Evolutionary conservation across 192 early-diverging fungal species (phyloP).

Genomic region (Umbelopsis sp.): DNA sequence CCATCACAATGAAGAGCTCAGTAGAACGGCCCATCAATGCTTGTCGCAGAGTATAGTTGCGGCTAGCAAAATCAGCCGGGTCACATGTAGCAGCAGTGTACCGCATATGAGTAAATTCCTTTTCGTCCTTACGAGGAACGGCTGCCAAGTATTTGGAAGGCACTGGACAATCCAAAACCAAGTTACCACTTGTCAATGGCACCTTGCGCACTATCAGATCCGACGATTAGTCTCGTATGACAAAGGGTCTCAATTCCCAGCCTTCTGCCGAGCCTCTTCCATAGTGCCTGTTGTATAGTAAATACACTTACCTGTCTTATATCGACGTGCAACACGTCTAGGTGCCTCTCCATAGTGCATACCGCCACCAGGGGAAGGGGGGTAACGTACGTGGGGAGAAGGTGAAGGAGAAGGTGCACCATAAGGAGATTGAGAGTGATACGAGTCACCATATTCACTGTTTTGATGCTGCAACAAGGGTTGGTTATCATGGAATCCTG

Average conservation of each 20-base stretch:
- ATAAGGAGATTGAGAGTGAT: constrained; percentile 34
- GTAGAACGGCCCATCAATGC: constrained; percentile 64
- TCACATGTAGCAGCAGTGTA: constrained; percentile 77
- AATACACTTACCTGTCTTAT: constrained; percentile 48
- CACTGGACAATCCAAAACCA: constrained; percentile 73
- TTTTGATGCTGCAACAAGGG: constrained; percentile 25
- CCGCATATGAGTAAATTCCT: constrained; percentile 76
- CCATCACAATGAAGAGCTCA: constrained; percentile 77
- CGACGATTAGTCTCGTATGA: not conserved
- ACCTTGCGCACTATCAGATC: constrained; percentile 35
- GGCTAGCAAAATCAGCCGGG: constrained; percentile 54
- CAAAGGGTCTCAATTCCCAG: not conserved
- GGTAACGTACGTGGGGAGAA: constrained; percentile 14
- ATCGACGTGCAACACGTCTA: constrained; percentile 48
- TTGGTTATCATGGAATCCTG: constrained; percentile 17
- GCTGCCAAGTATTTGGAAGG: constrained; percentile 52
- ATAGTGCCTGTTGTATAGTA: not conserved
- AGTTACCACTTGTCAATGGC: constrained; percentile 65
- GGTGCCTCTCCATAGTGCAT: constrained; percentile 42
- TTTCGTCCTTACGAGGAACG: constrained; percentile 47
- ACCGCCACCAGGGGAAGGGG: constrained; percentile 34
- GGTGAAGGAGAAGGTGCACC: constrained; percentile 20
- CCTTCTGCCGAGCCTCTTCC: too few species aligned
- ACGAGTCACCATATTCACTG: not conserved
- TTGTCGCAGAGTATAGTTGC: constrained; percentile 67